These are phyloP conservation scores for Aegilops umbellulata DNA, from an alignment of 176 grass and related monocot genomes.

Conservation along the genomic window DNA sequence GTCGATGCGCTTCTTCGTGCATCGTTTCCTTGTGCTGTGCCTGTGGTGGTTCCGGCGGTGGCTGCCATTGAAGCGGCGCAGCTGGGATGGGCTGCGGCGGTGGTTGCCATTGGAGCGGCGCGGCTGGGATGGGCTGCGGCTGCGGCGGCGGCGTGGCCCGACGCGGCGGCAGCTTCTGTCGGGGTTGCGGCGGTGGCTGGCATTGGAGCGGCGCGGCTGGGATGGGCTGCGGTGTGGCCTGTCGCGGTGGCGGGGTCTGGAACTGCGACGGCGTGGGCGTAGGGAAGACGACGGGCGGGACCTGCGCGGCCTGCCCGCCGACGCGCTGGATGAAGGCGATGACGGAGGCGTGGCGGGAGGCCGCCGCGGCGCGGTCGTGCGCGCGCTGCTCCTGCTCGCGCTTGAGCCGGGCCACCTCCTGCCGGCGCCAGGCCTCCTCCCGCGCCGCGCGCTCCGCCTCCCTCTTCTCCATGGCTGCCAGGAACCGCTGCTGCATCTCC, in stretches of 20 bases:
- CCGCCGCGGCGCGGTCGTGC: conserved; percentile 71
- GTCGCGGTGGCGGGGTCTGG: background rate
- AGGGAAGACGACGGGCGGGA: conserved; percentile 6
- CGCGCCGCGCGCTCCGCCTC: conserved; percentile 79
- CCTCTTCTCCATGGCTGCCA: conserved; percentile 76
- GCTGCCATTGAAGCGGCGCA: conserved; percentile 40
- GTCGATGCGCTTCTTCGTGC: conserved; percentile 19
- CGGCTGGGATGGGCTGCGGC: conserved; percentile 30
- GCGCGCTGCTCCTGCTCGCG: conserved; percentile 79
- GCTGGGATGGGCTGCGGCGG: conserved; percentile 22
- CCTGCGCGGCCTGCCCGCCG: conserved; percentile 46
- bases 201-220: conserved; percentile 40
- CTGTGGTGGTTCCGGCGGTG: background rate
- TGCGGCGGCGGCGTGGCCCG: background rate
- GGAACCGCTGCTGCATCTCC: conserved; percentile 75
- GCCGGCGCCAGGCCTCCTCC: conserved; percentile 86
- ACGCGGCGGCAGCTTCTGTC: background rate
- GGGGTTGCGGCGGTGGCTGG: conserved; percentile 4
- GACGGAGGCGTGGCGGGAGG: conserved; percentile 67
- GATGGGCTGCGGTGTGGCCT: conserved; percentile 15
- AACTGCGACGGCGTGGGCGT: conserved; percentile 5
- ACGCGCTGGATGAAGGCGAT: conserved; percentile 84
- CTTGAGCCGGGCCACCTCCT: conserved; percentile 80
- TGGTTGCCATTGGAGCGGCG: conserved; percentile 43
- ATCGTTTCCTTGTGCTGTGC: conserved; percentile 9